Conservation (phyloP, 306 rosid species). For the Ormosia semicastrata region DNA sequence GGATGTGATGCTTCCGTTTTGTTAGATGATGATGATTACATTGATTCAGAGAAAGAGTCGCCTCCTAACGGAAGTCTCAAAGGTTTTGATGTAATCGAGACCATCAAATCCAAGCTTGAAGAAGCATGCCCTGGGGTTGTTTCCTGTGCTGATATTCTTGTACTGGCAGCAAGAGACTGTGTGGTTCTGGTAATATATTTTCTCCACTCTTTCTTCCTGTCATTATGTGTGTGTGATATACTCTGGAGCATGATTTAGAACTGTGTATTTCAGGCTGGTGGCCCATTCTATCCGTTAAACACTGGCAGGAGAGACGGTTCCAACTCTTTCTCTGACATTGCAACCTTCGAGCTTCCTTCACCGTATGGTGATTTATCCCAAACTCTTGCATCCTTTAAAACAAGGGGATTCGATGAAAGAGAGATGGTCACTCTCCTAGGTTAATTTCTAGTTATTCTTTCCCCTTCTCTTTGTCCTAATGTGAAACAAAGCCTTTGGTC, state of each 20-base stretch:
- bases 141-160: slow-evolving; percentile 52
- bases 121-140: slow-evolving; percentile 40
- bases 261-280: slow-evolving; percentile 37
- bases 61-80: slow-evolving; percentile 37
- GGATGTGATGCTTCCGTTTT: slow-evolving; percentile 52
- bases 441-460: background rate
- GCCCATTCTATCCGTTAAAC: slow-evolving; percentile 40
- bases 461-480: background rate
- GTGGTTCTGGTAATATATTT: slow-evolving; percentile 31
- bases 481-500: background rate
- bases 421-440: slow-evolving; percentile 41
- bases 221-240: background rate
- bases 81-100: slow-evolving; percentile 42
- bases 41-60: slow-evolving; percentile 37
- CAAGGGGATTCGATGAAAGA: slow-evolving; percentile 45
- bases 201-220: background rate
- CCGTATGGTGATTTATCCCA: slow-evolving; percentile 30
- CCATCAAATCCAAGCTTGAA: slow-evolving; percentile 42
- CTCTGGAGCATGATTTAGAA: background rate
- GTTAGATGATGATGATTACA: slow-evolving; percentile 35
- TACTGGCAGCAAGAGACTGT: slow-evolving; percentile 46
- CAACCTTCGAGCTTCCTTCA: slow-evolving; percentile 37
- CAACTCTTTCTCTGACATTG: slow-evolving; percentile 27
- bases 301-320: slow-evolving; percentile 40
- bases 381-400: slow-evolving; percentile 29